Evolutionary conservation across 2,329 filamentous ascomycete species (phyloP), one percentile per base, ranked within the genome.

Genomic region (Kalmusia sp.): DNA sequence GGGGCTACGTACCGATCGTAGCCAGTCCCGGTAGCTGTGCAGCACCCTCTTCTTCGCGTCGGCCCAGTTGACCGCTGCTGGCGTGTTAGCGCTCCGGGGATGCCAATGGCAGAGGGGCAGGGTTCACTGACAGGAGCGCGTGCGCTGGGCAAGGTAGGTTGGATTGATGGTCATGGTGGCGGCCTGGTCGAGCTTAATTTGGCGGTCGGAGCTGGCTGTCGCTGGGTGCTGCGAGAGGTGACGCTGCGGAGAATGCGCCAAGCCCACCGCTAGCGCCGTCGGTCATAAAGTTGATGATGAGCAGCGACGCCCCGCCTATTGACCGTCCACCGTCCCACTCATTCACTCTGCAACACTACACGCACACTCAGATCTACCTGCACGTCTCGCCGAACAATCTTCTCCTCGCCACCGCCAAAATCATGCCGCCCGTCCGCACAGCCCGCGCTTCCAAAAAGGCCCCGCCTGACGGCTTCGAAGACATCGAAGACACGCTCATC

Each of bases 1-100:
- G 58, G 54, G 64, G 31, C 49, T 50, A 88, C 93, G 74, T 89
- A 99, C 95, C 78, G 92, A 88, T 83, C 95, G 88, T 69, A 98
- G 86, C 95, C 95, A 99, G 82, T 93, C 89, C 76, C 95, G 86
- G 82, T 99, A 99, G 68, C 91, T 89, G 73, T 87, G 86, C 67
- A 97, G 79, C 62, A 97, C 95, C 82, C 93, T 87, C 75, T 82
- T 83, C 79, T 90, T 91, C 69, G 93, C 93, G 82, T 98, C 92
- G 68, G 79, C 74, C 92, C 91, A 96, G 83, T 89, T 96, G 80
- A 86, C 82, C 75, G 93, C 93, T 97, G 75, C 58, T 45, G 9
- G 49, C 28, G 44, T 25, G 40, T 72, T 66, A 71, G 64, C 53
- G 27, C 22, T 45, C 47, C n/a, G 24, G 4, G 3, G 2, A 19